phyloP scores from a whole-genome alignment of 345 rosid genomes.

The Salix koriyanagi region DNA sequence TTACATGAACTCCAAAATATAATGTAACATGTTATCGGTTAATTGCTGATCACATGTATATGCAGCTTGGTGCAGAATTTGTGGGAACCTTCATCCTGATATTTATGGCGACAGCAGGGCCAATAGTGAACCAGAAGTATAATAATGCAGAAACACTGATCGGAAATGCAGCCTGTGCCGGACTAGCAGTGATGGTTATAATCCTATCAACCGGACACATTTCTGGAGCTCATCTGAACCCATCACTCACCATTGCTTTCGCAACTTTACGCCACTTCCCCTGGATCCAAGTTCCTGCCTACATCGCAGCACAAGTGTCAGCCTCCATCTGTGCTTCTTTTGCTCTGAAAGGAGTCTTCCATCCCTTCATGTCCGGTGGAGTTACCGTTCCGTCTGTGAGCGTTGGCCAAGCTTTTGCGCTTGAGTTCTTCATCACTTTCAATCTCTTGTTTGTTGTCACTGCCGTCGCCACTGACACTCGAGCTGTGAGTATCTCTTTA shows the following conservation, averaged over 20 bases:
- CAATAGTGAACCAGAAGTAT: constrained; percentile 90
- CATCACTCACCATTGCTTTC: constrained; percentile 83
- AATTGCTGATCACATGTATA: neutral
- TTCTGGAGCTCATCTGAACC: constrained; percentile 95
- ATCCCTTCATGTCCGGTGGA: constrained; percentile 90
- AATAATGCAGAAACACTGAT: constrained; percentile 67
- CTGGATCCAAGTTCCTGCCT: constrained; percentile 88
- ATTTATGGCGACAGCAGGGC: constrained; percentile 87
- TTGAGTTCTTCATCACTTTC: constrained; percentile 88
- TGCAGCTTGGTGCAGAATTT: constrained; percentile 91
- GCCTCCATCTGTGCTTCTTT: constrained; percentile 92
- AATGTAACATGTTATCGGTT: neutral
- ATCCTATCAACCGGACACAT: constrained; percentile 92
- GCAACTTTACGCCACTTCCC: constrained; percentile 91
- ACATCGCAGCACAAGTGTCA: constrained; percentile 79
- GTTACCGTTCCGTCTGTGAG: constrained; percentile 88
- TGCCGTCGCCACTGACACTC: constrained; percentile 95
- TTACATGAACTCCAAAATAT: too few relatives aligned
- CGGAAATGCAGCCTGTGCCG: constrained; percentile 88
- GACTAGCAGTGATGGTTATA: constrained; percentile 89
- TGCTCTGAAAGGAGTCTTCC: constrained; percentile 78
- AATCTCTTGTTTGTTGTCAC: constrained; percentile 88
- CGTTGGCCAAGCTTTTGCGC: constrained; percentile 81
- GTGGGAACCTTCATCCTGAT: constrained; percentile 94
- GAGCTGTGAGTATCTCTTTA: constrained; percentile 52